These are phyloP conservation scores for Rhizopus sp. DNA, from an alignment of 371 early-diverging fungal species.

Conservation along the genomic window DNA sequence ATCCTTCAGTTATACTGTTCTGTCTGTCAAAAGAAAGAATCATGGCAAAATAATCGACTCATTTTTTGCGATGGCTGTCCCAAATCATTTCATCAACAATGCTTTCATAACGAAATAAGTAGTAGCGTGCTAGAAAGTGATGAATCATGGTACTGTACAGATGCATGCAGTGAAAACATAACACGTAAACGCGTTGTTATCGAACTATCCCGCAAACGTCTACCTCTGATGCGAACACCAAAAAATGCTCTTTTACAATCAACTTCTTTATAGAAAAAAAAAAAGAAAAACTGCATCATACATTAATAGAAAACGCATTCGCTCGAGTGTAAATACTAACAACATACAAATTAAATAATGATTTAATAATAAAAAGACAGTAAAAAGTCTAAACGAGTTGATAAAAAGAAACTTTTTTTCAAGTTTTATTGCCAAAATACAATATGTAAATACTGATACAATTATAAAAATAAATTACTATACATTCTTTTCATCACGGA, in stretches of 20 bases:
- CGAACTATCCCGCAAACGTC: slow-evolving; percentile 67
- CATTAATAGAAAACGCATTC: too few relatives aligned
- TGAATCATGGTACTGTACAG: slow-evolving; percentile 75
- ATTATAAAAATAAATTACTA: background rate
- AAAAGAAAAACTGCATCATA: background rate
- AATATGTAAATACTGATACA: background rate
- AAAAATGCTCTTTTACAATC: slow-evolving; percentile 23
- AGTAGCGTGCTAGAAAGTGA: slow-evolving; percentile 49
- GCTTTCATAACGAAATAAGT: slow-evolving; percentile 50
- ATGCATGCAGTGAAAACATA: slow-evolving; percentile 66
- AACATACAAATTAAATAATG: too few relatives aligned
- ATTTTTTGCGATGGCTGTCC: slow-evolving; percentile 88
- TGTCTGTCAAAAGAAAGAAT: slow-evolving; percentile 75
- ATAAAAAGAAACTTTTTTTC: too few relatives aligned
- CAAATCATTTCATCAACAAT: slow-evolving; percentile 79
- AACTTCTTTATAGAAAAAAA: background rate
- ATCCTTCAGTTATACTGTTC: slow-evolving; percentile 88
- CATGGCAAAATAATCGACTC: slow-evolving; percentile 64
- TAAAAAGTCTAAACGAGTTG: background rate
- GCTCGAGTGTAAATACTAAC: too few relatives aligned
- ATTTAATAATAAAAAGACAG: background rate
- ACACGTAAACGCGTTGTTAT: slow-evolving; percentile 61
- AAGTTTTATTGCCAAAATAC: background rate
- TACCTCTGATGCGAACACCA: slow-evolving; percentile 71
- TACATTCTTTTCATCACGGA: slow-evolving; percentile 9